phyloP scores from a whole-genome alignment of 2,329 filamentous ascomycete species.

The Alternaria ethzedia region DNA sequence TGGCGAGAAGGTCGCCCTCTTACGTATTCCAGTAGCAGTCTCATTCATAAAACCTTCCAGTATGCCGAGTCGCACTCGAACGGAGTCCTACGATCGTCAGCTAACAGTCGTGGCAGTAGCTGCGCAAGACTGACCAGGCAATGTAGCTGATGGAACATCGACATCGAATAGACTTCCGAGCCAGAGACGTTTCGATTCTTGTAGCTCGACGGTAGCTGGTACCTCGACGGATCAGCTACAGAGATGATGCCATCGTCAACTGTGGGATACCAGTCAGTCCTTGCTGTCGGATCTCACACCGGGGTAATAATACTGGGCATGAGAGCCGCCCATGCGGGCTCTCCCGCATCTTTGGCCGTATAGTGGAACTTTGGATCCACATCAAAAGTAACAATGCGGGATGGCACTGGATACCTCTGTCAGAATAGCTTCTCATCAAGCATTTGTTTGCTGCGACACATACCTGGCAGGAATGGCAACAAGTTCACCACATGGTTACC shows the following conservation, averaged over 20 bases:
- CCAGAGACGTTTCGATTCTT: conserved; percentile 3
- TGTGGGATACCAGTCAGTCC: not conserved
- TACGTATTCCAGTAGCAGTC: not conserved
- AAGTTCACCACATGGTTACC: not conserved
- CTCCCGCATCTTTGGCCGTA: not conserved
- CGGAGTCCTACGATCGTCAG: conserved; percentile 5
- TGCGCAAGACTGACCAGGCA: conserved; percentile 3
- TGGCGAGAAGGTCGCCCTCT: not conserved
- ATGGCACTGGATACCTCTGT: conserved; percentile 1
- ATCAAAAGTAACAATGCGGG: not conserved
- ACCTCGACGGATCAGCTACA: not conserved
- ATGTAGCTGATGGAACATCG: conserved; percentile 12
- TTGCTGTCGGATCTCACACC: too few relatives aligned
- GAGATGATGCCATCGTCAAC: conserved; percentile 8
- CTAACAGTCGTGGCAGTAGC: not conserved
- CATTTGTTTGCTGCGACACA: not conserved
- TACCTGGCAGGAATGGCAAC: conserved; percentile 6
- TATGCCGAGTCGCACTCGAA: conserved; percentile 1
- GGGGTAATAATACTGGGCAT: conserved; percentile 3
- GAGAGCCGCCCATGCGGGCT: conserved; percentile 1
- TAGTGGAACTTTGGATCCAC: conserved; percentile 4
- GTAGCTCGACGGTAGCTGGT: conserved; percentile 8
- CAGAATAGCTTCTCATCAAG: not conserved
- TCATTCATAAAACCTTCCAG: not conserved
- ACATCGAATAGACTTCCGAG: conserved; percentile 9